A percentile compares a stretch with the other conserved stretches of the same genome.
Conservation (phyloP, 2,329 filamentous ascomycete species). For the Cordyceps tenuipes region DNA sequence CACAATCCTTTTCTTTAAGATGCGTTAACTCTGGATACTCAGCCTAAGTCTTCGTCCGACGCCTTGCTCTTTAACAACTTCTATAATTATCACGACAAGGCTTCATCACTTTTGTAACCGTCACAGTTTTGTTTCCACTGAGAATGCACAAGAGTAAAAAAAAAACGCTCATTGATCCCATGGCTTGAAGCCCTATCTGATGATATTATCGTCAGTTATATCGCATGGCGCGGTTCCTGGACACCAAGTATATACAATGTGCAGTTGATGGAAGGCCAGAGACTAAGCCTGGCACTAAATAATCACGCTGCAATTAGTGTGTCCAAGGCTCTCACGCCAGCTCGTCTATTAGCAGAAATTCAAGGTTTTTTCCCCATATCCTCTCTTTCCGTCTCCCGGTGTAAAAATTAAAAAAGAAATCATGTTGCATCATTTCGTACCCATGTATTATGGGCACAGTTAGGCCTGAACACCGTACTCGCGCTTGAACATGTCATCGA, state of each 20-base stretch:
- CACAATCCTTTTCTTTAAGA: not conserved
- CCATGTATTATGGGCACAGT: conserved; percentile 12
- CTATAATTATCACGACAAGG: no score
- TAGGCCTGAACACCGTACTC: conserved; percentile 70
- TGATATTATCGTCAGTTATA: not conserved
- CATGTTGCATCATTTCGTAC: conserved; percentile 6
- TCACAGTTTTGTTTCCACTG: no score
- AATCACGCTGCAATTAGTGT: conserved; percentile 2
- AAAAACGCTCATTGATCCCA: not conserved
- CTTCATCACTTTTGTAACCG: no score
- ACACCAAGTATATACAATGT: conserved; percentile 9
- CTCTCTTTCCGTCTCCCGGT: not conserved
- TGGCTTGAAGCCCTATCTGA: not conserved
- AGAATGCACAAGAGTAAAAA: no score
- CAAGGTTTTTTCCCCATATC: not conserved
- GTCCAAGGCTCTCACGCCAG: not conserved
- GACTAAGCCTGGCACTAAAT: not conserved
- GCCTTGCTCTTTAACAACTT: no score
- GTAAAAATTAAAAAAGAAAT: not conserved
- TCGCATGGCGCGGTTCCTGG: not conserved
- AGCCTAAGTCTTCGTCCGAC: no score
- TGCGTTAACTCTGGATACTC: not conserved
- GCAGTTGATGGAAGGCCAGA: not conserved
- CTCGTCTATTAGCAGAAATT: conserved; percentile 5
- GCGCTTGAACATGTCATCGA: conserved; percentile 82